Evolutionary conservation across 345 rosid genomes (phyloP).

Genomic region (Carallia pectinifolia): DNA sequence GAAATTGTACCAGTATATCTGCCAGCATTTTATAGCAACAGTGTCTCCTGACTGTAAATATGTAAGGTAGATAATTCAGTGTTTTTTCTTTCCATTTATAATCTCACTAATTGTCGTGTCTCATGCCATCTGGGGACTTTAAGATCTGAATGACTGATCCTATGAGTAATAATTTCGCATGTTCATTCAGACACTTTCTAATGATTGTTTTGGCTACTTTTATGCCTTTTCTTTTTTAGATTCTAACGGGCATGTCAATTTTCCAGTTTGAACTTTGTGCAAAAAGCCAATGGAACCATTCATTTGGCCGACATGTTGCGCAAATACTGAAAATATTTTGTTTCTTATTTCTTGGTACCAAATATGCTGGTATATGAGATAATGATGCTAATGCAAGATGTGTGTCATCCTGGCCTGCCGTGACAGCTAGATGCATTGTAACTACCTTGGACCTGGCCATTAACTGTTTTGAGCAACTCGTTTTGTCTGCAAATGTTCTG

Average conservation of each 20-base stretch:
- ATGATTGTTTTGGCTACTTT: not conserved
- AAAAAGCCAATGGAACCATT: not conserved
- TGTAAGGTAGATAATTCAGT: slow-evolving; percentile 45
- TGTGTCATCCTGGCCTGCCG: too few species aligned
- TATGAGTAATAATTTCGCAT: not conserved
- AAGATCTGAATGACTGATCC: not conserved
- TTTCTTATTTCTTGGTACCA: not conserved
- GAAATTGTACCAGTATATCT: slow-evolving; percentile 86
- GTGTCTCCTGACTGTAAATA: slow-evolving; percentile 91
- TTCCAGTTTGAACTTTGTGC: not conserved
- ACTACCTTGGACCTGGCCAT: too few species aligned
- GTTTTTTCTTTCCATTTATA: not conserved
- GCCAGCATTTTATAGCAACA: slow-evolving; percentile 92
- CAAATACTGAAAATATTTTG: not conserved
- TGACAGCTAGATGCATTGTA: too few species aligned
- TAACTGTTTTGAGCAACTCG: too few species aligned
- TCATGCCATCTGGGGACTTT: not conserved
- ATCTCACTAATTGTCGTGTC: not conserved
- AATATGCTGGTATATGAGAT: too few species aligned
- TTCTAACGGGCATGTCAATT: not conserved
- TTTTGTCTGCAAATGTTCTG: too few species aligned
- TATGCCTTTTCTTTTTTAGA: not conserved
- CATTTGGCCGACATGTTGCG: not conserved
- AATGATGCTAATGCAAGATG: not conserved
- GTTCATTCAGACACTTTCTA: not conserved